Conservation (phyloP, 2,329 filamentous ascomycete genomes). For the Cytospora piceicola region DNA sequence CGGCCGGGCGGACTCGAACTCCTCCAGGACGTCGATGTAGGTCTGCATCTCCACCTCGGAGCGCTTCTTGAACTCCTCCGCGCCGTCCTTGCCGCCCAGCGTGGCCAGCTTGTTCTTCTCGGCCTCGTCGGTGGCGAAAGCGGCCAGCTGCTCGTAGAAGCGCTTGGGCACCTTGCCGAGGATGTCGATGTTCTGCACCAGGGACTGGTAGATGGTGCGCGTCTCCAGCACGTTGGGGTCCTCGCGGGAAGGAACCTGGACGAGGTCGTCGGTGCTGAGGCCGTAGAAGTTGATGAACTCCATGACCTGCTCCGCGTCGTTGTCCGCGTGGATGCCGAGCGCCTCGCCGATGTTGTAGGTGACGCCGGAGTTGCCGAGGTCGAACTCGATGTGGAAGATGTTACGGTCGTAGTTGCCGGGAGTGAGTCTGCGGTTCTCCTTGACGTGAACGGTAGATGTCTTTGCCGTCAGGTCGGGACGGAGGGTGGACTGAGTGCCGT, state of each 20-base stretch:
- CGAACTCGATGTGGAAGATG: conserved; percentile 99
- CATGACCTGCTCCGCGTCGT: conserved; percentile 76
- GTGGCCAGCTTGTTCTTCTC: conserved; percentile 81
- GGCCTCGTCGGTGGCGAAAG: conserved; percentile 79
- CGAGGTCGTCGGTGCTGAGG: conserved; percentile 78
- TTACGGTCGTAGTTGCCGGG: conserved; percentile 90
- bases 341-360: conserved; percentile 98
- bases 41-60: conserved; percentile 90
- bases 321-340: conserved; percentile 93
- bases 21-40: conserved; percentile 85
- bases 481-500: conserved; percentile 71
- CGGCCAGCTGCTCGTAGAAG: conserved; percentile 92
- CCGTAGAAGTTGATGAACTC: conserved; percentile 92
- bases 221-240: conserved; percentile 75
- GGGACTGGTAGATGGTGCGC: conserved; percentile 88
- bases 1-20: conserved; percentile 88
- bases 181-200: conserved; percentile 92
- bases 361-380: conserved; percentile 86
- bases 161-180: conserved; percentile 96
- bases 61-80: conserved; percentile 88
- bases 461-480: conserved; percentile 86
- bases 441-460: conserved; percentile 85
- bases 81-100: conserved; percentile 78
- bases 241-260: conserved; percentile 90
- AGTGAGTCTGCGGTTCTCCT: conserved; percentile 93